A percentile compares a stretch with the other conserved stretches of the same genome.
Conservation (phyloP, 2,329 filamentous ascomycete species). For the Epichloe hybrida region DNA sequence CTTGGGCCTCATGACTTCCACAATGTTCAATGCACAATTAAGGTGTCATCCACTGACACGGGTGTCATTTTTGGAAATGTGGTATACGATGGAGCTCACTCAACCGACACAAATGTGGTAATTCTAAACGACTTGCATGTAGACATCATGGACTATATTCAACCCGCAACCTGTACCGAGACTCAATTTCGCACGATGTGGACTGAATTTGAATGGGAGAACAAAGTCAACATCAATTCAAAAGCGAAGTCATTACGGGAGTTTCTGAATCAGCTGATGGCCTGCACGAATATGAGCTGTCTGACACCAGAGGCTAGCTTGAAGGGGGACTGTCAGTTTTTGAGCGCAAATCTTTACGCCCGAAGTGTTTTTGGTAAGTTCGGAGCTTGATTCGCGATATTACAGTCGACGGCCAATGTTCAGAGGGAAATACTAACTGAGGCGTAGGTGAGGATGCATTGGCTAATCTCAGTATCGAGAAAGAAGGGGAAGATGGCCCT, state of each 20-base stretch:
- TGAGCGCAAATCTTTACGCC: conserved; percentile 93
- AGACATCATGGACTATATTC: conserved; percentile 99
- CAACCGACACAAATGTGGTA: conserved; percentile 87
- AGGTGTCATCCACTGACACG: conserved; percentile 94
- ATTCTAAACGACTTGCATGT: conserved; percentile 97
- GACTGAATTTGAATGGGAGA: conserved; percentile 99
- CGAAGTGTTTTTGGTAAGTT: conserved; percentile 92
- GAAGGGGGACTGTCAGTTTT: conserved; percentile 94
- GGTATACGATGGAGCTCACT: conserved; percentile 87
- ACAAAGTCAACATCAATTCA: conserved; percentile 99
- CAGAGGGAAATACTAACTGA: conserved; percentile 11
- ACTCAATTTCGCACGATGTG: conserved; percentile 99
- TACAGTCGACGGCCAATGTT: neutral
- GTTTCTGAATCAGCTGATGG: conserved; percentile 91
- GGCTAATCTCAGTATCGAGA: conserved; percentile 94
- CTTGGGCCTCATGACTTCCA: conserved; percentile 91
- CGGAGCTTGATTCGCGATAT: neutral
- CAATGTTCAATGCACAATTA: conserved; percentile 97
- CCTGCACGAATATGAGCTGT: conserved; percentile 97
- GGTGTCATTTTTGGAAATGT: conserved; percentile 99
- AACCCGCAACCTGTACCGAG: conserved; percentile 90
- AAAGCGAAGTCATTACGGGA: conserved; percentile 86
- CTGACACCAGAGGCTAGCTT: conserved; percentile 90
- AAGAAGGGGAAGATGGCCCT: conserved; percentile 87
- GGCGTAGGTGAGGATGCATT: conserved; percentile 87